Evolutionary conservation across 768 basidiomycete species (phyloP).

Genomic region (Leccinum rimulosum): DNA sequence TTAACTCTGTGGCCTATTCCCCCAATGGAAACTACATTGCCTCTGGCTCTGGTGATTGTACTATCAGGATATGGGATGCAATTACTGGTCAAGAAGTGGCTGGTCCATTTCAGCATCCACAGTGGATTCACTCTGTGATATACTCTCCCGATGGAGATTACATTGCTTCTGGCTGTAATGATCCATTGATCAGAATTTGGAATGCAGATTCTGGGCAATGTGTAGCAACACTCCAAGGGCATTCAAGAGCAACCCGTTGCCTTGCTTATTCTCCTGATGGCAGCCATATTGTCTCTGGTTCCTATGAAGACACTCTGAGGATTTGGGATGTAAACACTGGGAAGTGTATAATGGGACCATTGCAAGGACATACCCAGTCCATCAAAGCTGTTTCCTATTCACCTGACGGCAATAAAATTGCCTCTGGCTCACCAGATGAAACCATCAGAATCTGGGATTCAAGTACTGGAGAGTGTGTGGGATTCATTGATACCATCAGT

Average conservation of each 20-base stretch:
- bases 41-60: conserved; percentile 12
- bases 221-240: conserved; percentile 6
- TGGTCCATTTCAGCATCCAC: conserved; percentile 13
- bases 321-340: conserved; percentile 18
- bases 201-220: conserved; percentile 9
- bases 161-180: conserved; percentile 22
- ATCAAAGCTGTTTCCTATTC: conserved; percentile 20
- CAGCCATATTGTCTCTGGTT: conserved; percentile 12
- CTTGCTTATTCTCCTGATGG: conserved; percentile 18
- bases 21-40: conserved; percentile 24
- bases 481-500: too few relatives aligned
- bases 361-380: neutral
- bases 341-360: conserved; percentile 5
- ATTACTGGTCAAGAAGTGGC: conserved; percentile 10
- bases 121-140: conserved; percentile 2
- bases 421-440: conserved; percentile 12
- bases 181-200: conserved; percentile 18
- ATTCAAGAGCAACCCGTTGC: neutral
- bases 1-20: conserved; percentile 18
- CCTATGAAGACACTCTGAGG: conserved; percentile 2
- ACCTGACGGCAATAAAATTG: conserved; percentile 20
- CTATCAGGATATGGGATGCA: conserved; percentile 24
- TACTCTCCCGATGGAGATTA: conserved; percentile 20
- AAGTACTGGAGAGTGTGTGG: conserved; percentile 2
- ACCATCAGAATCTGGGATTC: conserved; percentile 24